Conservation (phyloP, 495 filamentous ascomycete genomes). For the Hypomontagnella submonticulosa region DNA sequence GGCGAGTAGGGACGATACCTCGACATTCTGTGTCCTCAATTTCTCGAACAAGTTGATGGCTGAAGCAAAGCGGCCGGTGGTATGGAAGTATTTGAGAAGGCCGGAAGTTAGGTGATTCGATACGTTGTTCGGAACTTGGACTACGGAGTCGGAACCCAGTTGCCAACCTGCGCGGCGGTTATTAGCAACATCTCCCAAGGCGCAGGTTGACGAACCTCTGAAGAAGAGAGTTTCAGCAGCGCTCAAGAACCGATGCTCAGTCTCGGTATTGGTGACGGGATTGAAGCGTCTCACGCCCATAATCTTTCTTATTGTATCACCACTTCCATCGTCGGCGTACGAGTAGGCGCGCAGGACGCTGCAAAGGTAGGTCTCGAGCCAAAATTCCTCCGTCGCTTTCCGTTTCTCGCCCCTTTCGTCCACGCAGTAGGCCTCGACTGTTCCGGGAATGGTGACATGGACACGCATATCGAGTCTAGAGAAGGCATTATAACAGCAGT, state of each 20-base stretch:
- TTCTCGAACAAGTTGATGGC: constrained; percentile 99
- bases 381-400: constrained; percentile 88
- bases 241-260: constrained; percentile 95
- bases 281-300: constrained; percentile 95
- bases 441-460: constrained; percentile 94
- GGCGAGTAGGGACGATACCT: constrained; percentile 92
- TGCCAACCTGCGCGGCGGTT: constrained; percentile 75
- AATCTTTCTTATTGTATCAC: constrained; percentile 91
- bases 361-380: constrained; percentile 97
- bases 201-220: constrained; percentile 68
- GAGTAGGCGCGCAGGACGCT: constrained; percentile 92
- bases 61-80: constrained; percentile 92
- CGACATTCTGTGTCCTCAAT: constrained; percentile 86
- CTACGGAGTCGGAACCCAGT: constrained; percentile 94
- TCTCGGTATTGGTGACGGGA: constrained; percentile 95
- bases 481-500: constrained; percentile 99
- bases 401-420: constrained; percentile 95
- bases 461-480: constrained; percentile 98
- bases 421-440: constrained; percentile 94
- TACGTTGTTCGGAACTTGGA: constrained; percentile 95
- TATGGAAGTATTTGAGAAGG: constrained; percentile 95
- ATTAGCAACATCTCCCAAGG: constrained; percentile 14
- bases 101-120: constrained; percentile 95
- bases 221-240: constrained; percentile 96
- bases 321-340: constrained; percentile 93